Conservation (phyloP, 805 yeast species). For the Suhomyces sp. region DNA sequence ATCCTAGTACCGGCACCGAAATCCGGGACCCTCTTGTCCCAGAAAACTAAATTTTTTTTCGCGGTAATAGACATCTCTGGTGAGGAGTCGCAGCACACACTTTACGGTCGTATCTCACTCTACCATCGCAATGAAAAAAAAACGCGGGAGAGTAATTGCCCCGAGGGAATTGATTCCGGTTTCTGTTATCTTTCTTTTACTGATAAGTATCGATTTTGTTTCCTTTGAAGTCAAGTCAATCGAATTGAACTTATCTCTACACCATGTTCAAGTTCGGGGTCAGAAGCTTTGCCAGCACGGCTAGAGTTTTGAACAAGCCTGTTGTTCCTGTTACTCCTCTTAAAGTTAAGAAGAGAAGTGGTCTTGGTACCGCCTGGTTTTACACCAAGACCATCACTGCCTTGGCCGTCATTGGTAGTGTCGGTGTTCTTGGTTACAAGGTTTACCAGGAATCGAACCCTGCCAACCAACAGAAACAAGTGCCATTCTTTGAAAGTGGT, state of each 20-base stretch:
- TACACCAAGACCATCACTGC: constrained; percentile 47
- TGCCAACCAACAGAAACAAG: constrained; percentile 57
- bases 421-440: constrained; percentile 50
- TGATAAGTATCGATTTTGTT: too few species aligned
- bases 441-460: constrained; percentile 66
- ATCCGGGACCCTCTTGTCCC: too few species aligned
- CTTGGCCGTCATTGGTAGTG: constrained; percentile 53
- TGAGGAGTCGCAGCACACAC: too few species aligned
- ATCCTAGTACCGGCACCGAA: too few species aligned
- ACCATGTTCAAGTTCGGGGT: constrained; percentile 4
- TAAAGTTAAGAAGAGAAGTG: constrained; percentile 21
- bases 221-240: too few species aligned
- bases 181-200: too few species aligned
- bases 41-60: too few species aligned
- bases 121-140: too few species aligned
- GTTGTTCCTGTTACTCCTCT: constrained; percentile 1
- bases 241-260: neutral
- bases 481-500: constrained; percentile 54
- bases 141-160: too few species aligned
- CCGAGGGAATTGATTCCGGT: too few species aligned
- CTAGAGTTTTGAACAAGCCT: constrained; percentile 1
- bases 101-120: too few species aligned
- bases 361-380: constrained; percentile 45
- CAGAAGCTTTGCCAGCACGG: constrained; percentile 4
- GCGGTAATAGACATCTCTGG: too few species aligned